Evolutionary conservation across 805 yeast species (phyloP), one percentile per base, ranked within the genome.

Genomic region (Zygotorulaspora florentina): DNA sequence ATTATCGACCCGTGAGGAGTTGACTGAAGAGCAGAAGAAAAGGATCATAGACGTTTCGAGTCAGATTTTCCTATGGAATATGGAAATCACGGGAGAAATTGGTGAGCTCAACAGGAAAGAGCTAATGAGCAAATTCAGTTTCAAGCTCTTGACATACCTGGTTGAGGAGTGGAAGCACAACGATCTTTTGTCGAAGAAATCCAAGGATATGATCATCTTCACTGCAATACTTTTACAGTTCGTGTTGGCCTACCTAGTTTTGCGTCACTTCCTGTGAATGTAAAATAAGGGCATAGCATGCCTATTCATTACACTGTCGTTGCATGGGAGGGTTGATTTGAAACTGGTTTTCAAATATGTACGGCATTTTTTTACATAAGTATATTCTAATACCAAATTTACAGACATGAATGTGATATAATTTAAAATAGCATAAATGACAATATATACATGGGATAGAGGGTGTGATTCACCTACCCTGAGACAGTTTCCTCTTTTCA

Each of bases 21-120:
- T 87, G 50, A 74, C 83, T 2, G 95, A 87, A 65, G 68, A 68
- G 33, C 85, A 87, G 66, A 87, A 87, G 68, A 63, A 70, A 45
- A 85, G 82, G 45, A 75, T 87, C 51, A 80, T 87, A 38, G 76
- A 77, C 28, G 91, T 85, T 59, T 71, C 89, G 8, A 71, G 75
- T 57, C 78, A 74, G 51, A 80, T 86, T 39, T 87, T 84, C 62
- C 70, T 71, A 45, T 79, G 81, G 69, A 83, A 82, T 64, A 74
- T 75, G 36, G 68, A 63, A 15, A 77, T 87, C 55, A 71, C 87
- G 26, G 67, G 71, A 36, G 95, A 87, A 62, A 75, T 87, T 51
- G 91, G 83, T 61, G 63, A 66, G 27, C 80, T 81, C 61, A 86
- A 86, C 69, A 64, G 81, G 59, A 63, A 71, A 16, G 77, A 77